phyloP scores from a whole-genome alignment of 352 stramenopile genomes.

The Aphanomyces astaci region DNA sequence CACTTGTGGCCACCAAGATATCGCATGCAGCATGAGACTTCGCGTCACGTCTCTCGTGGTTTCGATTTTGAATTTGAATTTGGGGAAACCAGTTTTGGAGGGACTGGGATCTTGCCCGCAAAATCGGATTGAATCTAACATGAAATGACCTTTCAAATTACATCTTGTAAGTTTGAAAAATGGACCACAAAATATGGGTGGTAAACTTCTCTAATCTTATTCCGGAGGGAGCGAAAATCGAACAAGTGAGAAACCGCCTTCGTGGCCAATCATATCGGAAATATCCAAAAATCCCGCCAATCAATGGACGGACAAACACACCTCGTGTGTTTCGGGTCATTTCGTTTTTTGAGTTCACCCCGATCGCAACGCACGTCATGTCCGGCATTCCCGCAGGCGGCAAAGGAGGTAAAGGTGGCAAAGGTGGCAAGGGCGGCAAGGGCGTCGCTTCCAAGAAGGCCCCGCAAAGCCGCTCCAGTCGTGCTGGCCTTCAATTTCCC shows the following conservation, averaged over 20 bases:
- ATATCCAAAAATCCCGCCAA: slow-evolving; percentile 13
- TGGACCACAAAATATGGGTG: too few relatives aligned
- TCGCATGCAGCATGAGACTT: too few relatives aligned
- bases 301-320: slow-evolving; percentile 62
- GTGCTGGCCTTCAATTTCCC: slow-evolving; percentile 98
- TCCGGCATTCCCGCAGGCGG: slow-evolving; percentile 15
- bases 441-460: slow-evolving; percentile 98
- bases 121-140: too few relatives aligned
- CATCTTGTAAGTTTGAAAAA: too few relatives aligned
- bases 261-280: background rate
- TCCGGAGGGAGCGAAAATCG: background rate
- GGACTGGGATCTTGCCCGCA: too few relatives aligned
- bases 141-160: too few relatives aligned
- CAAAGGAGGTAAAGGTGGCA: slow-evolving; percentile 90
- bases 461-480: slow-evolving; percentile 96
- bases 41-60: too few relatives aligned
- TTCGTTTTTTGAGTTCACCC: slow-evolving; percentile 8
- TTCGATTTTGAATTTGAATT: too few relatives aligned
- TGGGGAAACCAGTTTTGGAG: too few relatives aligned
- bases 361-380: background rate
- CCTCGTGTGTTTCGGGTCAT: slow-evolving; percentile 51
- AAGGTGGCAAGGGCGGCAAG: slow-evolving; percentile 99
- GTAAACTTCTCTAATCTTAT: too few relatives aligned
- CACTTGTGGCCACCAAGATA: too few relatives aligned
- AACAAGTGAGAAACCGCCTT: slow-evolving; percentile 1